Percentiles rank a stretch among this genome's conserved stretches.
These are phyloP conservation scores for Penicillium alfredii DNA, from an alignment of 495 filamentous ascomycete genomes.

Conservation along the genomic window DNA sequence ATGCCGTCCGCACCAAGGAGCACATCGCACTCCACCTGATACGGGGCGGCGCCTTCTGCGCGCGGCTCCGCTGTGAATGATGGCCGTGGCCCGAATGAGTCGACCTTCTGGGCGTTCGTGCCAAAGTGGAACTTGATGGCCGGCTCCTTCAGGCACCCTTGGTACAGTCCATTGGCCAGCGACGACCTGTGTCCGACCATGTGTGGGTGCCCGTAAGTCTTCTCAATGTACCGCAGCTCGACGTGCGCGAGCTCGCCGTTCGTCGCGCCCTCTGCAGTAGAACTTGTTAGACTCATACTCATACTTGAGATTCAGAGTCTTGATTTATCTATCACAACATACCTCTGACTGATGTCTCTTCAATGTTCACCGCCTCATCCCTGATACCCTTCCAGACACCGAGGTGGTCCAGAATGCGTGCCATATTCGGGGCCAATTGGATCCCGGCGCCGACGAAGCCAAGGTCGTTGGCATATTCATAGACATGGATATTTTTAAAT, in stretches of 20 bases:
- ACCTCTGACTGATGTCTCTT: conserved; percentile 50
- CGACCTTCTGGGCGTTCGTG: conserved; percentile 46
- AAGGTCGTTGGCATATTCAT: conserved; percentile 64
- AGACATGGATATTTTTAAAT: conserved; percentile 67
- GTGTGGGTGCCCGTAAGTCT: conserved; percentile 66
- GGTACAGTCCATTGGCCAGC: conserved; percentile 62
- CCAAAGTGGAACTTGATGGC: conserved; percentile 67
- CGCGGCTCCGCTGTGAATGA: conserved; percentile 53
- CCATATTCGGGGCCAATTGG: conserved; percentile 76
- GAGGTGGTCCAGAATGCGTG: conserved; percentile 62
- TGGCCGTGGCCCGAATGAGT: conserved; percentile 49
- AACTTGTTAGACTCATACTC: neutral
- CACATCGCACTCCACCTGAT: conserved; percentile 57
- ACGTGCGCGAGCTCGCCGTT: conserved; percentile 65
- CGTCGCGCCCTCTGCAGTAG: conserved; percentile 58
- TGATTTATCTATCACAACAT: conserved; percentile 5
- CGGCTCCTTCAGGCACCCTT: conserved; percentile 56
- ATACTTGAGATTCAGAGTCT: neutral
- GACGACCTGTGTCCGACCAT: conserved; percentile 73
- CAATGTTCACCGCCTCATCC: conserved; percentile 52
- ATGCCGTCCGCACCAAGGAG: conserved; percentile 70
- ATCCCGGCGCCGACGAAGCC: conserved; percentile 81
- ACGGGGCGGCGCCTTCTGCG: conserved; percentile 41
- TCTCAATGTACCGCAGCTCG: conserved; percentile 56
- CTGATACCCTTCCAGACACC: conserved; percentile 66